Conservation (phyloP, 1,284 basidiomycete species). For the Cutaneotrichosporon dermatis region DNA sequence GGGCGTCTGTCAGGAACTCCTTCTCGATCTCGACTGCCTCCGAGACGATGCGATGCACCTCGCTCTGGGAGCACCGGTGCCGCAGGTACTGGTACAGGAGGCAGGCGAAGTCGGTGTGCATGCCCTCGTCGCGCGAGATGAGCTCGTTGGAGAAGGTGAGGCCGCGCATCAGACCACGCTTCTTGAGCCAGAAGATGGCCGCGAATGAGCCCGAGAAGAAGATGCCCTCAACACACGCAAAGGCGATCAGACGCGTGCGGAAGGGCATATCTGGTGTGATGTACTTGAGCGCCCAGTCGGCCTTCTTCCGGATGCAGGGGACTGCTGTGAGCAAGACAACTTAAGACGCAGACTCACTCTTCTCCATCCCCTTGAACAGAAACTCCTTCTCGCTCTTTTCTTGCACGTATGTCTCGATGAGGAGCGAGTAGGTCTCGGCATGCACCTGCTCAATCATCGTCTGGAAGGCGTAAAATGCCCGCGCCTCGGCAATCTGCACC, state of each 20-base stretch:
- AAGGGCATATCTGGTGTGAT: constrained; percentile 78
- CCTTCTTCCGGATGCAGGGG: constrained; percentile 74
- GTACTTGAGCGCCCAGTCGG: constrained; percentile 91
- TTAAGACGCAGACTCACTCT: constrained; percentile 39
- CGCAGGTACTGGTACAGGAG: constrained; percentile 72
- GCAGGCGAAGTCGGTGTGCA: constrained; percentile 77
- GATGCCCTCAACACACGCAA: constrained; percentile 94
- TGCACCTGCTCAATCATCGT: constrained; percentile 83
- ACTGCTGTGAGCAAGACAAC: constrained; percentile 20
- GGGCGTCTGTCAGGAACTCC: constrained; percentile 65
- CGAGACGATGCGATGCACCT: constrained; percentile 65
- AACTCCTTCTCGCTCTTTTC: constrained; percentile 53
- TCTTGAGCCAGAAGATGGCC: constrained; percentile 98
- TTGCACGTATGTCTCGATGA: constrained; percentile 58
- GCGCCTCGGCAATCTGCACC: constrained; percentile 87
- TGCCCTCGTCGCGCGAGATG: constrained; percentile 92
- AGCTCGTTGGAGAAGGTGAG: constrained; percentile 93
- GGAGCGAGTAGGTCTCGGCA: constrained; percentile 57
- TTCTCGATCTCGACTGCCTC: constrained; percentile 79
- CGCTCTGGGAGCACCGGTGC: constrained; percentile 67
- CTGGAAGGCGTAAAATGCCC: constrained; percentile 96
- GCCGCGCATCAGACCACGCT: constrained; percentile 96
- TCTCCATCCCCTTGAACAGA: constrained; percentile 56
- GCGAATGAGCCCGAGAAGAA: constrained; percentile 94
- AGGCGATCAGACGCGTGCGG: constrained; percentile 83